Evolutionary conservation across 1,139 yeast species (phyloP).

Genomic region (Kurtzmaniella quercitrusa): DNA sequence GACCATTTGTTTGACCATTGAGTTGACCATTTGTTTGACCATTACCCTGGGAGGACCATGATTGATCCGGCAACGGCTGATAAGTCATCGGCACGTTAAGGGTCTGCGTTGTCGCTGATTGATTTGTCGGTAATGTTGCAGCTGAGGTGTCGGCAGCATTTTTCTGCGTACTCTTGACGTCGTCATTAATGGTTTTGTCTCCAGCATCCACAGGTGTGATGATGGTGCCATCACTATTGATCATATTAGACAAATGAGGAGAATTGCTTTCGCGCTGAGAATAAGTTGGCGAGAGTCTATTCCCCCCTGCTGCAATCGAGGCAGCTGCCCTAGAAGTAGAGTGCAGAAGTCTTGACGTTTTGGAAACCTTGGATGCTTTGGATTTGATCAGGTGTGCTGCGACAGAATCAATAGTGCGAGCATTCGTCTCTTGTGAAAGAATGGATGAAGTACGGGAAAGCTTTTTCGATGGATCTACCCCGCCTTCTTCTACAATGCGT

Average conservation of each 20-base stretch:
- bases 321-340: conserved; percentile 6
- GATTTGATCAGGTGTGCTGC: conserved; percentile 7
- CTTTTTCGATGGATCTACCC: conserved; percentile 10
- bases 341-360: conserved; percentile 1
- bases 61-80: background rate
- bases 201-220: conserved; percentile 36
- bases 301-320: conserved; percentile 7
- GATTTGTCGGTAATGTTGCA: background rate
- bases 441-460: conserved; percentile 30
- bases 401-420: conserved; percentile 20
- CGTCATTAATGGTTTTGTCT: background rate
- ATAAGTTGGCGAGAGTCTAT: conserved; percentile 35
- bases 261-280: conserved; percentile 33
- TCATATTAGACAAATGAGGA: conserved; percentile 38
- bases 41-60: background rate
- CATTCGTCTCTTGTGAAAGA: conserved; percentile 19
- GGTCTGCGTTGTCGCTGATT: background rate
- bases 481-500: conserved; percentile 7
- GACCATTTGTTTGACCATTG: background rate
- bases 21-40: background rate
- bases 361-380: background rate
- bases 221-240: conserved; percentile 47
- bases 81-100: background rate
- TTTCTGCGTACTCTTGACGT: background rate
- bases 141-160: background rate